Conservation (phyloP, 2,329 filamentous ascomycete genomes). For the Whalleya microplaca region DNA sequence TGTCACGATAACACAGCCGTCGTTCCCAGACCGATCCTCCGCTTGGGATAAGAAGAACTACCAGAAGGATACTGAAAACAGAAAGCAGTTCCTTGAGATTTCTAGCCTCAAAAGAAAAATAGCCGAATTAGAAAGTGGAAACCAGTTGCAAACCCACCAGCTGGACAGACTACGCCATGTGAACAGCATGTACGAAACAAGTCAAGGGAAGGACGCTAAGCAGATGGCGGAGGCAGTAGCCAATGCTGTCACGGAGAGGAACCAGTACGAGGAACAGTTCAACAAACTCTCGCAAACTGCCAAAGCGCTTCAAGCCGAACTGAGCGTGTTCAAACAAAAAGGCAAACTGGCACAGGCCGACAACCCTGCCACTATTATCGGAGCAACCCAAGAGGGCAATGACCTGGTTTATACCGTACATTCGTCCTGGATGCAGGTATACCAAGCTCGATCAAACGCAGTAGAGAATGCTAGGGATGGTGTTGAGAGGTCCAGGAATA, state of each 20-base stretch:
- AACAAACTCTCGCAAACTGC: background rate
- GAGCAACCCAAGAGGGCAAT: background rate
- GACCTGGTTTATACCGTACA: background rate
- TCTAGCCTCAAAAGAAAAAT: constrained; percentile 9
- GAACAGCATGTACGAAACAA: constrained; percentile 21
- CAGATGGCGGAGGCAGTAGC: constrained; percentile 2
- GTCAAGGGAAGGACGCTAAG: background rate
- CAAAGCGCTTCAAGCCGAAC: constrained; percentile 1
- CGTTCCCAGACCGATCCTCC: constrained; percentile 16
- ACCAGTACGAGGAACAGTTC: background rate
- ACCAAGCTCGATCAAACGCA: background rate
- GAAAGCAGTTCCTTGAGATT: constrained; percentile 11
- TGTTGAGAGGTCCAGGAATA: background rate
- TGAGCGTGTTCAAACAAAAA: constrained; percentile 4
- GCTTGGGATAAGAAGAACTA: constrained; percentile 30
- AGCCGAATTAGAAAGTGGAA: constrained; percentile 10
- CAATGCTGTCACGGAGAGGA: background rate
- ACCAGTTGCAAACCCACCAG: constrained; percentile 17
- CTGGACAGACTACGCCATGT: constrained; percentile 18
- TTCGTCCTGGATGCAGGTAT: background rate
- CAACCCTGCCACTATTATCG: background rate
- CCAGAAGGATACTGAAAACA: constrained; percentile 13
- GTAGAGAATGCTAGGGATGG: constrained; percentile 7
- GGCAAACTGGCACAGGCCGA: background rate
- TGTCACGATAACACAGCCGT: constrained; percentile 32